Conservation (phyloP, 2,329 filamentous ascomycete species). For the Eutypella sp. region DNA sequence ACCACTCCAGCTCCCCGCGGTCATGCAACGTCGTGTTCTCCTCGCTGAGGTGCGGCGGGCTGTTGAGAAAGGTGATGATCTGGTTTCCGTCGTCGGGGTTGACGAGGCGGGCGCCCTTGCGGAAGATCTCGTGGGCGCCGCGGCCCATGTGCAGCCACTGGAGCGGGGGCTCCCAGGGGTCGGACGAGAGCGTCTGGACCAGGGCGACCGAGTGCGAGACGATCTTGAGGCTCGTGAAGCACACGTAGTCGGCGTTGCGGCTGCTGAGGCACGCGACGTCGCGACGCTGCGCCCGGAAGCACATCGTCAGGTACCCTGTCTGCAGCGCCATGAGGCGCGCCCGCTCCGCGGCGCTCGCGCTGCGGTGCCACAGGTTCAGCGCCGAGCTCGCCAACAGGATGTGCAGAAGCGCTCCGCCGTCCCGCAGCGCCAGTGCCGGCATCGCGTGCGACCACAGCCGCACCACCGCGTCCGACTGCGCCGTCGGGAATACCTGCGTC, state of each 20-base stretch:
- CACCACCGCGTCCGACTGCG: slow-evolving; percentile 12
- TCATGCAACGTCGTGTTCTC: slow-evolving; percentile 25
- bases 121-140: slow-evolving; percentile 29
- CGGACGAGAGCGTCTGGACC: slow-evolving; percentile 31
- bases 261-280: slow-evolving; percentile 27
- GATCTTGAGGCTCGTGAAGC: slow-evolving; percentile 30
- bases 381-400: slow-evolving; percentile 31
- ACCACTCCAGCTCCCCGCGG: slow-evolving; percentile 27
- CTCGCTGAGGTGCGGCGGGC: slow-evolving; percentile 24
- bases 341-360: slow-evolving; percentile 18
- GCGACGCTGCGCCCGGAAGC: slow-evolving; percentile 30
- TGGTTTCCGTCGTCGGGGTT: slow-evolving; percentile 12
- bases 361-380: slow-evolving; percentile 29
- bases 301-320: slow-evolving; percentile 31
- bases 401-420: slow-evolving; percentile 28
- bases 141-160: slow-evolving; percentile 32
- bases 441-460: slow-evolving; percentile 27
- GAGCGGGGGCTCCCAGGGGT: slow-evolving; percentile 34
- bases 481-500: slow-evolving; percentile 21
- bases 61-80: slow-evolving; percentile 24
- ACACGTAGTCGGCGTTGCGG: slow-evolving; percentile 29
- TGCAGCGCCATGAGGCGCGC: slow-evolving; percentile 28
- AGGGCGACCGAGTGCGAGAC: slow-evolving; percentile 32
- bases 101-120: slow-evolving; percentile 19
- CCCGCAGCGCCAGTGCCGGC: slow-evolving; percentile 21